Base-by-base conservation (phyloP, 2,329 filamentous ascomycete species). In the Epicoccum sorghinum region DNA sequence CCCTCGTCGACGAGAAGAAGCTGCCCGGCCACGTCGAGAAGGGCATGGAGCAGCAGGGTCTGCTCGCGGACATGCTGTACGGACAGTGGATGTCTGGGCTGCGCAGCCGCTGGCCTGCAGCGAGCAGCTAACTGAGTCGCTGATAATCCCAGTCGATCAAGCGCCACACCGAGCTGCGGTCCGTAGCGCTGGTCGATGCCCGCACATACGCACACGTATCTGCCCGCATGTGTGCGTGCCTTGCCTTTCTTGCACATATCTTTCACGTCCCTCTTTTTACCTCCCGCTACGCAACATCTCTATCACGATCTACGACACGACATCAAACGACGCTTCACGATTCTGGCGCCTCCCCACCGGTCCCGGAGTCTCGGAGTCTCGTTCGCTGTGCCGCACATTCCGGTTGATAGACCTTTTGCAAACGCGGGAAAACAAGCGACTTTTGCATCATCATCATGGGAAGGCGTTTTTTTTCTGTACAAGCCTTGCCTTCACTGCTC, bases 31-130 rank as follows among this genome's bases (percentile, higher is more conserved):
- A 84, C 59, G 72, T 79, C 42, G 77, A 82, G 52, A 83, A 86
- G 1, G 93, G 92, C 2, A 93, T 97, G 90, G 93, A 97, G 75
- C 93, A 97, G 75, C 90, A 89, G 61, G 91, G 91, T 69, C 86
- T 96, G 71, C 81, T 98, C 33, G 91, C 90, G 1, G 92, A 97
- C 72, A 90, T 96, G 18, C 83, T 99, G 18, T 98, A 97, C 76
- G 86, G 88, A 13, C 85, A 93, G 38, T 99, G 95, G 95, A 86
- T 88, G 3, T 90, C 96, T 54, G 92, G 91, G 1, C 78, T 98
- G 65, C 86, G 87, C 60, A 67, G 58, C 25, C 64, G 78, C 39
- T 82, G 80, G 80, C 70, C 72, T 25, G 52, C 7, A 8, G 24
- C 23, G 18, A 33, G n/a, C 40, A 24, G 24, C 41, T 29, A n/a